Conservation (phyloP, 2,329 filamentous ascomycete species). For the Ceratocystis cacaofunesta region DNA sequence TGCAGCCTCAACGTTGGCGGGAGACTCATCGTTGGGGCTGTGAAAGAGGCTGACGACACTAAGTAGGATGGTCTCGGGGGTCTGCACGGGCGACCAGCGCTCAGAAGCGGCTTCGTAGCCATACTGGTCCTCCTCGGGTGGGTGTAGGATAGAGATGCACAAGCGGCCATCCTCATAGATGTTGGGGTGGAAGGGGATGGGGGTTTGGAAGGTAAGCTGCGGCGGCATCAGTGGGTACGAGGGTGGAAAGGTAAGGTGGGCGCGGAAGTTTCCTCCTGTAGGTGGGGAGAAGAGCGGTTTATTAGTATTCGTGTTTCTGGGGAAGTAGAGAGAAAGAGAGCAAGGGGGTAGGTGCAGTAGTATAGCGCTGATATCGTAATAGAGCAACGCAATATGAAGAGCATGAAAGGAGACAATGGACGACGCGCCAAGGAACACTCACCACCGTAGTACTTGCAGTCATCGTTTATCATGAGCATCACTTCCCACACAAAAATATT, state of each 20-base stretch:
- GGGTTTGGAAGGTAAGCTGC: conserved; percentile 69
- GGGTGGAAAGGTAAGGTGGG: conserved; percentile 64
- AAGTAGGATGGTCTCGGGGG: conserved; percentile 82
- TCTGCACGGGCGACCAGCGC: conserved; percentile 90
- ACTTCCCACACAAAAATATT: conserved; percentile 98
- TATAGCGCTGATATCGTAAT: neutral
- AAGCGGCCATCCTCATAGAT: conserved; percentile 78
- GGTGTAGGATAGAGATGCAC: conserved; percentile 94
- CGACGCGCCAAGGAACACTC: conserved; percentile 23
- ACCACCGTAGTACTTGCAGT: conserved; percentile 90
- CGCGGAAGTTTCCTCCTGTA: conserved; percentile 80
- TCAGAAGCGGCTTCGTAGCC: conserved; percentile 85
- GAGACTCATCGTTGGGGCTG: conserved; percentile 86
- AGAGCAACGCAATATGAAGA: neutral
- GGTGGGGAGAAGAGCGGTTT: neutral
- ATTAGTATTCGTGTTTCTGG: neutral
- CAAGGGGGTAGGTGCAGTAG: neutral
- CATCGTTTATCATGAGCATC: conserved; percentile 95
- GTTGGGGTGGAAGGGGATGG: conserved; percentile 85
- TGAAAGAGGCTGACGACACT: conserved; percentile 86
- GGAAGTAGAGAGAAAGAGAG: neutral
- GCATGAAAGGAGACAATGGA: neutral
- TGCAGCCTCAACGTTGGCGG: conserved; percentile 89
- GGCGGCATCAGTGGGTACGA: conserved; percentile 82
- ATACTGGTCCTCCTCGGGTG: conserved; percentile 83